phyloP scores from a whole-genome alignment of 1,284 basidiomycete genomes.

The Ustilago hordei region DNA sequence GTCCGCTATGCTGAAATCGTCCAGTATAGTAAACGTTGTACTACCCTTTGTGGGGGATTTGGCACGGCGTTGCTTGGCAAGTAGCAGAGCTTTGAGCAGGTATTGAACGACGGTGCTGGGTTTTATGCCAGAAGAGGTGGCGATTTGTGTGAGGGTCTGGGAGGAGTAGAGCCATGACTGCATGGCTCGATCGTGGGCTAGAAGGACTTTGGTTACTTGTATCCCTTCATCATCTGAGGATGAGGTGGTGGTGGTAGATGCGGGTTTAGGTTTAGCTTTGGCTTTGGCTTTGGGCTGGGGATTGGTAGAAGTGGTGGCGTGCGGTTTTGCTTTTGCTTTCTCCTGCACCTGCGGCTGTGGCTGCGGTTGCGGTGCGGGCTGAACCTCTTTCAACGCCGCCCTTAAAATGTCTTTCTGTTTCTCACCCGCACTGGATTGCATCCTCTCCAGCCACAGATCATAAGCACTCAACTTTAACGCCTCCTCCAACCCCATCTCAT shows the following conservation, averaged over 20 bases:
- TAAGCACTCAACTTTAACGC: slow-evolving; percentile 35
- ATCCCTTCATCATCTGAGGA: slow-evolving; percentile 20
- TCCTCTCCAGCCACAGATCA: slow-evolving; percentile 26
- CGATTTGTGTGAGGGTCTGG: slow-evolving; percentile 21
- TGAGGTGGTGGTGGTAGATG: background rate
- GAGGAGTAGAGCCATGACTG: slow-evolving; percentile 31
- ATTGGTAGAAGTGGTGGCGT: background rate
- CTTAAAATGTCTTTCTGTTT: slow-evolving; percentile 14
- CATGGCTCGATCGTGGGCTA: slow-evolving; percentile 39
- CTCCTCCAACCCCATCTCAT: slow-evolving; percentile 15
- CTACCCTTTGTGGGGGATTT: background rate
- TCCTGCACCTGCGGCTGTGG: background rate
- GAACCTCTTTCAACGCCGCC: slow-evolving; percentile 25
- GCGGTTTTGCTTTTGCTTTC: background rate
- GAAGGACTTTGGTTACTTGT: slow-evolving; percentile 17
- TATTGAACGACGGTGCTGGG: slow-evolving; percentile 28
- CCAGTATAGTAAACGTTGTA: slow-evolving; percentile 1
- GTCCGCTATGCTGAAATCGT: slow-evolving; percentile 15
- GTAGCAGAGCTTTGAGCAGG: slow-evolving; percentile 23
- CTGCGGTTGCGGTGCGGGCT: slow-evolving; percentile 6
- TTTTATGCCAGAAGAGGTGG: slow-evolving; percentile 27
- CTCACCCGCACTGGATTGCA: background rate
- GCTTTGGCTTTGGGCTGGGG: background rate
- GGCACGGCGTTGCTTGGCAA: slow-evolving; percentile 3
- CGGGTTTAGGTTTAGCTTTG: background rate